Percentiles rank a stretch among this genome's conserved stretches.
Conservation (phyloP, 129 eudicot genomes). For the Ambrosia trifida region DNA sequence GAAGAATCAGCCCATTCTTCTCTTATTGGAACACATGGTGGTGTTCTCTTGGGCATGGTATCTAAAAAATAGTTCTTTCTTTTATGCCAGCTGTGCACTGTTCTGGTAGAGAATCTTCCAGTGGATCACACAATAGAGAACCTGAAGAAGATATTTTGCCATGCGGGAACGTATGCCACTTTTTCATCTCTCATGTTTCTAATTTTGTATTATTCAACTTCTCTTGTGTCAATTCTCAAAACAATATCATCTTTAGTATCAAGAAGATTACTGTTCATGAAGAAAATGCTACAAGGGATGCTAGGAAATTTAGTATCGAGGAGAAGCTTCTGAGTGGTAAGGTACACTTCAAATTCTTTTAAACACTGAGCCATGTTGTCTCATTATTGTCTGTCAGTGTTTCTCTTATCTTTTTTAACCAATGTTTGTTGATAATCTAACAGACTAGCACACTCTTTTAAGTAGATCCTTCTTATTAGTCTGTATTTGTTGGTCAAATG, state of each 20-base stretch:
- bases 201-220: not conserved
- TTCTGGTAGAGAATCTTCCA: constrained; percentile 93
- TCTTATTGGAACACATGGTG: not conserved
- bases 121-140: constrained; percentile 81
- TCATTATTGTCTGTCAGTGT: not conserved
- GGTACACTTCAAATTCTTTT: constrained; percentile 44
- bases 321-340: constrained; percentile 79
- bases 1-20: not conserved
- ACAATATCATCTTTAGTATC: constrained; percentile 45
- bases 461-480: not conserved
- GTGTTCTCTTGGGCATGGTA: constrained; percentile 16
- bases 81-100: constrained; percentile 64
- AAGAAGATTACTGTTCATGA: constrained; percentile 68
- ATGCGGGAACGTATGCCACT: constrained; percentile 69
- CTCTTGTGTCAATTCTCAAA: not conserved
- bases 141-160: constrained; percentile 58
- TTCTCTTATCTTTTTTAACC: not conserved
- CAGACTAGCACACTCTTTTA: not conserved
- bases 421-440: not conserved
- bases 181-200: constrained; percentile 2
- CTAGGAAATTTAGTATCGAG: constrained; percentile 53
- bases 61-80: constrained; percentile 1
- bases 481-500: not conserved
- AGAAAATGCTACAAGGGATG: constrained; percentile 58
- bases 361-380: not conserved